Base-by-base conservation (phyloP, 2,329 filamentous ascomycete genomes). In the Neonectria punicea region DNA sequence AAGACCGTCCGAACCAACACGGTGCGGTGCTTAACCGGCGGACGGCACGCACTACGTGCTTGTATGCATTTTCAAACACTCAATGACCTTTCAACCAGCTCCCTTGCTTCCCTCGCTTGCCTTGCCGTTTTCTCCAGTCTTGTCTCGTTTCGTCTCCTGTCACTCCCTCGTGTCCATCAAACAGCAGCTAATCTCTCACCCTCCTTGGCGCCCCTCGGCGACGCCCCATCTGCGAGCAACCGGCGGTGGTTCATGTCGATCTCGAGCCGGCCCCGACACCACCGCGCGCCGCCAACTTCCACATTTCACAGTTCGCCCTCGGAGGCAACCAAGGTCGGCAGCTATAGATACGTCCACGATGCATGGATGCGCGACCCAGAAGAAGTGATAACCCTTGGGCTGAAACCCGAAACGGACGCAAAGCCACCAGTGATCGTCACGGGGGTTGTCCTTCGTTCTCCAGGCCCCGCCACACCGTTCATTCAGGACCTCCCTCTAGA, bases 391-490 rank as follows among this genome's bases (percentile, higher is more conserved):
- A 20, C n/a, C 47, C 49, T 54, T 55, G 50, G 28, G 34, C 41
- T n/a, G 3, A 20, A 43, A n/a, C 53, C 59, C 46, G 22, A 53
- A 62, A 36, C 34, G 53, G 60, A 53, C 53, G 16, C 43, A 47
- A 34, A 30, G 28, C 60, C 39, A 30, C 46, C 36, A 53, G 22
- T 53, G 54, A 63, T 63, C 54, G 60, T 58, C 60, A 54, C 50
- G 43, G 50, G 61, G 55, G 32, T 44, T 43, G 47, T 43, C 18
- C 36, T 25, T 54, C 32, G n/a, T 44, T 20, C 11, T 44, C 32
- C 49, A 47, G 55, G 43, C 43, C 47, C 54, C 54, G 61, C 61
- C 61, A 63, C 61, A 34, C 47, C 39, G 39, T 54, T 49, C 41
- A 41, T 36, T 34, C 39, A 53, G 20, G 22, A 18, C 16, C 13